Base-by-base conservation (phyloP, 2,329 filamentous ascomycete genomes). In the Aureobasidium sp. region DNA sequence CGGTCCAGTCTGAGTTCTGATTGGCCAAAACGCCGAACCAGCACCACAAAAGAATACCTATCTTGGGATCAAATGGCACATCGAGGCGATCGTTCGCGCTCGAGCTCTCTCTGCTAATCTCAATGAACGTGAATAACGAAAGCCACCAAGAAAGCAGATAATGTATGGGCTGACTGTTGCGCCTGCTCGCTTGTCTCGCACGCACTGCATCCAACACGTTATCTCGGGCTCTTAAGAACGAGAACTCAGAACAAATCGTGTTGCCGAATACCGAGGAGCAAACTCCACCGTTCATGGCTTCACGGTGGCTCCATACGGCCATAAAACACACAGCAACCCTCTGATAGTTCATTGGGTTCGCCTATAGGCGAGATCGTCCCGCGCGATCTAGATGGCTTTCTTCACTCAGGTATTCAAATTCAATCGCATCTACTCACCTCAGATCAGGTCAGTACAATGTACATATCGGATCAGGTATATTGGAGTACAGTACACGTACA, bases 131-230 rank as follows among this genome's bases (percentile, higher is more conserved):
- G 39, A 17, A 44, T 17, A 57, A 8, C 11, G 53, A 20, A 25
- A 36, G 53, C 29, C 53, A 41, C 45, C 5, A 27, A 17, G n/a
- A 53, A 36, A 17, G 29, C 37, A 57, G 25, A 42, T 3, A 14
- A 15, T 7, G 44, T 39, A 57, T 57, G 41, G 15, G 12, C 53
- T 57, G 53, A 57, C 29, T 20, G 53, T 57, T 57, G n/a, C 53
- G 20, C 45, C 41, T 45, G 53, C 31, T 56, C 39, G 52, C 25
- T 25, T 34, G 22, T 22, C 17, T 31, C 25, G 15, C 29, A 29
- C 22, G 20, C 20, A 39, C 14, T 17, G 14, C 3, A 6, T 7
- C 17, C 49, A 27, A 3, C 27, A 9, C 15, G 15, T 31, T 12
- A 17, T 4, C 12, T 22, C n/a, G 12, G n/a, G 48, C 15, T 27